Evolutionary conservation across 2,329 filamentous ascomycete genomes (phyloP), one percentile per base, ranked within the genome.

Genomic region (Aspergillus sp.): DNA sequence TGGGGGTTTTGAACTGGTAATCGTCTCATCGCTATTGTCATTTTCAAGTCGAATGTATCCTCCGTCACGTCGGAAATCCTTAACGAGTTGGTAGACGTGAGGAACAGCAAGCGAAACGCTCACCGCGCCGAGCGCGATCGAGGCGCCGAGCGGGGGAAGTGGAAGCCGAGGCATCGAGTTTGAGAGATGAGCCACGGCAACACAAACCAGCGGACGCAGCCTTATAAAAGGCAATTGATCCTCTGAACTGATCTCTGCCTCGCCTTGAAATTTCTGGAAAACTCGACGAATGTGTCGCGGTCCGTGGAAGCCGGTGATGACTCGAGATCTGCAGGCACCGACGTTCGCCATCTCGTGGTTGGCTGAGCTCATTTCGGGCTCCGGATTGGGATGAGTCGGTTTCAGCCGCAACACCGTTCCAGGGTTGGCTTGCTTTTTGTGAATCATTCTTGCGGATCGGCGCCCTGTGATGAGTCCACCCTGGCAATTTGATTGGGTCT

Each of bases 31-130:
- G 3, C 47, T 28, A 2, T 23, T 43, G 8, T 31, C 25, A 2
- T 7, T 6, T 7, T 45, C 34, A 9, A 53, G 17, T n/a, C 45
- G n/a, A 6, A n/a, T 28, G 41, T 56, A 59, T 6, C 4, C 3
- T 19, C 48, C 54, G 2, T 53, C 22, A 31, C 25, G 7, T 46
- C 47, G 34, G 13, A 7, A 9, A 13, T 30, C 23, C 2, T 9
- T 23, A 9, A 54, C 8, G 13, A 62, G n/a, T n/a, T 28, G 48
- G 9, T 49, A 31, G n/a, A 51, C 17, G 41, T 62, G 57, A 6
- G 60, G 60, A 17, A 57, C 34, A 41, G 34, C 34, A 15, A 41
- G 34, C 11, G 17, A 11, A 13, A 41, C 11, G 9, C 5, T 41
- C 7, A 43, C 46, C 13, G 56, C 15, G 11, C 34, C 25, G 5